Base-by-base conservation (phyloP, 345 rosid genomes). In the Jatropha curcas region DNA sequence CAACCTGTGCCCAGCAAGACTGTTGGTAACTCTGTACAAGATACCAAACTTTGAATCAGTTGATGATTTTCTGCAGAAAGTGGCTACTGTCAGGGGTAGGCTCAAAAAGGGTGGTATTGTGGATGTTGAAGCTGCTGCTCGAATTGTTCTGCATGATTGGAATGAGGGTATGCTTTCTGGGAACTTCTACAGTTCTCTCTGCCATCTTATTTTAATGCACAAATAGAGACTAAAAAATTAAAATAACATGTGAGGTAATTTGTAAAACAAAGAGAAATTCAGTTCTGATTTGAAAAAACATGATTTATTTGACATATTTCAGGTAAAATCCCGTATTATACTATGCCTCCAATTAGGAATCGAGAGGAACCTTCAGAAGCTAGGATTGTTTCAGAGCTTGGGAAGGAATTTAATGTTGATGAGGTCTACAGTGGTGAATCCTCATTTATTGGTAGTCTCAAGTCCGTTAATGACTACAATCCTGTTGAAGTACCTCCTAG, bases 101-200 rank as follows among this genome's bases (percentile, higher is more conserved):
- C 97, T 95, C 14, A 95, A 91, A 75, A 95, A 95, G 85, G 99
- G 99, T 77, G 98, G 99, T 75, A 68, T 91, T 64, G 90, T 89
- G 67, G 97, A 95, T 79, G 89, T 86, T 56, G 94, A 92, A 12
- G 90, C 98, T 68, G 86, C 96, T 61, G 97, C 99, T 13, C 89
- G 91, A 80, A 88, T 92, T 68, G 87, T 92, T 75, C 84, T 95
- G 82, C 98, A 86, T 64, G 97, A 92, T 82, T 92, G 97, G 98
- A 92, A 90, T 77, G 90, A 89, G 71, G 98, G 96, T 90, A 83
- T 43, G 76, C 65, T 53, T 74, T 20, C 63, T 35, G 25, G 48
- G 48, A 55, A 43, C 22, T 51, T 70, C 12, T 61, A 34, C 41
- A n/a, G 13, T 60, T 72, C n/a, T 43, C 24, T 30, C 60, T 30